Conservation (phyloP, 73 alveolate species). For the Uronychia binucleata region DNA sequence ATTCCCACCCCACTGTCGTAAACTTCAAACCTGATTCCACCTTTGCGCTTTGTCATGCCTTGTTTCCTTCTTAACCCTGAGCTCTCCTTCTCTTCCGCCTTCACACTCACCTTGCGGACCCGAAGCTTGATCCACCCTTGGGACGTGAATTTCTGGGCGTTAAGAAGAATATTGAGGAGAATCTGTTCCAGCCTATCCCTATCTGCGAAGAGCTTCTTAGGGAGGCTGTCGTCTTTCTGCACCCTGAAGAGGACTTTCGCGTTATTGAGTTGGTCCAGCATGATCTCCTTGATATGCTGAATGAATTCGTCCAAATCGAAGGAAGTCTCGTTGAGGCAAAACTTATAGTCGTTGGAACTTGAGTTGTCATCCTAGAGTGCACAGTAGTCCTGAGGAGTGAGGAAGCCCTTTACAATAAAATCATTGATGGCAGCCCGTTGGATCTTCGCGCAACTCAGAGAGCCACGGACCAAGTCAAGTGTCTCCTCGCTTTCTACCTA, state of each 20-base stretch:
- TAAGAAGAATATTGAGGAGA: background rate
- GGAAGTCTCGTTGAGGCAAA: background rate
- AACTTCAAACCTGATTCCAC: constrained; percentile 31
- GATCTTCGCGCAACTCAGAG: background rate
- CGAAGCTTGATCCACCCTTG: background rate
- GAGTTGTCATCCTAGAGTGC: background rate
- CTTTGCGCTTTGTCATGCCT: no score
- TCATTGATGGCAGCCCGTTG: background rate
- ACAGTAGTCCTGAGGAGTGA: no score
- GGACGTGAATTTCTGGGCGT: background rate
- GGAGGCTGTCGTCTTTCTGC: background rate
- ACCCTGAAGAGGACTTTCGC: background rate
- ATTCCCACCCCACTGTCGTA: constrained; percentile 36
- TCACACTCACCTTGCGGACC: background rate
- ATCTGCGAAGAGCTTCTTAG: background rate
- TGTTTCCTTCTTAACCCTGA: no score
- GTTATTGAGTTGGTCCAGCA: background rate
- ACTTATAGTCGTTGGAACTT: no score
- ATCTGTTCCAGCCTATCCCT: constrained; percentile 5
- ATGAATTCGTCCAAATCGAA: background rate
- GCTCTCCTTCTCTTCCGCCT: no score
- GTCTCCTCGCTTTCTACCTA: background rate
- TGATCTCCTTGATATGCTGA: background rate
- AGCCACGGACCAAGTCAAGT: no score
- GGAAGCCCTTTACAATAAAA: no score